phyloP scores from a whole-genome alignment of 2,329 filamentous ascomycete genomes.

The Arthrinium phaeospermum region DNA sequence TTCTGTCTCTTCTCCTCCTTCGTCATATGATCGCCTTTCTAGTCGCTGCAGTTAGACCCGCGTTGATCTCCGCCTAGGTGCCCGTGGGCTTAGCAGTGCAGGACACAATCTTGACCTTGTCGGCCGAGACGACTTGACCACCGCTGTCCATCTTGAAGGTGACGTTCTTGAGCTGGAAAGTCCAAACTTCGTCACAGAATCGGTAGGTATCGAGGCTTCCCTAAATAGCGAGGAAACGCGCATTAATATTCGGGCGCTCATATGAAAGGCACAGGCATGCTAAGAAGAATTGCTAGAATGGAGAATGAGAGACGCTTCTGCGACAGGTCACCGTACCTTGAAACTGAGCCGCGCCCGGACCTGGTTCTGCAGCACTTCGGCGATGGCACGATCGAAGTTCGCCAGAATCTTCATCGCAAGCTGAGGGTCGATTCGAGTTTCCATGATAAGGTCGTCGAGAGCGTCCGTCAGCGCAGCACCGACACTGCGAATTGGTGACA shows the following conservation, averaged over 20 bases:
- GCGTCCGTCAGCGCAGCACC: slow-evolving; percentile 93
- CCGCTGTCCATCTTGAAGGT: slow-evolving; percentile 96
- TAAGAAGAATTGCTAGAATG: background rate
- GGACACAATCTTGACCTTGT: slow-evolving; percentile 98
- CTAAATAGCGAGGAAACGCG: slow-evolving; percentile 51
- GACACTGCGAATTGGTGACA: slow-evolving; percentile 65
- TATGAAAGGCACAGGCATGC: background rate
- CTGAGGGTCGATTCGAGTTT: slow-evolving; percentile 94
- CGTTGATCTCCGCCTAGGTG: background rate
- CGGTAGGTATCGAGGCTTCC: slow-evolving; percentile 97
- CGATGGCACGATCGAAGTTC: slow-evolving; percentile 93
- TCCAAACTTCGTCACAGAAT: slow-evolving; percentile 99
- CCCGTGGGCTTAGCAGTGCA: slow-evolving; percentile 80
- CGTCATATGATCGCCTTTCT: too few species aligned
- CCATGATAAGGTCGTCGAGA: slow-evolving; percentile 94
- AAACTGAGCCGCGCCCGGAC: slow-evolving; percentile 92
- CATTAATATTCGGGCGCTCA: slow-evolving; percentile 16
- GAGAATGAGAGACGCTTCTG: slow-evolving; percentile 25
- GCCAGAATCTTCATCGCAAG: slow-evolving; percentile 97
- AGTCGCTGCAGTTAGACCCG: too few species aligned
- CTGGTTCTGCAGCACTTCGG: slow-evolving; percentile 88
- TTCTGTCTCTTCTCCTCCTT: background rate
- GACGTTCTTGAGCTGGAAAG: slow-evolving; percentile 97
- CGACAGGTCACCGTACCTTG: slow-evolving; percentile 70
- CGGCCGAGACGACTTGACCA: slow-evolving; percentile 74